These are phyloP conservation scores for Amoebophrya sp. DNA, from an alignment of 169 alveolate species.

Conservation along the genomic window DNA sequence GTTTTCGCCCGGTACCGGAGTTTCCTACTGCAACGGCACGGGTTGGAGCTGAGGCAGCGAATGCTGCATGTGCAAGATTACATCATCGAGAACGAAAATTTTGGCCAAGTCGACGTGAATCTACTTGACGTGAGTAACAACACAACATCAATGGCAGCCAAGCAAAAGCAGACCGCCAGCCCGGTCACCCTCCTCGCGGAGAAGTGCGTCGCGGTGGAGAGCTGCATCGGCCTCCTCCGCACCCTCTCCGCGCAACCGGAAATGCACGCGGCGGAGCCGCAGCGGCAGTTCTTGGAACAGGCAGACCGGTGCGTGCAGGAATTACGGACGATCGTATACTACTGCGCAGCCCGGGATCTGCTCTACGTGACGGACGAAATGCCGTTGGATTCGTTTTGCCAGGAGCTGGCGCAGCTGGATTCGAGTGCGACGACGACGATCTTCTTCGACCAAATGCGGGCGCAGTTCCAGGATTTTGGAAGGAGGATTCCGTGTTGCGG, in stretches of 20 bases:
- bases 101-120: neutral
- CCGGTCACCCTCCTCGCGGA: neutral
- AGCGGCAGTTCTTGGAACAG: neutral
- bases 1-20: neutral
- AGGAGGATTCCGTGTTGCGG: neutral
- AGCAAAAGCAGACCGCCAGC: neutral
- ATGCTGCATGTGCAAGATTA: neutral
- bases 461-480: neutral
- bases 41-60: neutral
- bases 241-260: neutral
- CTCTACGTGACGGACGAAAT: neutral
- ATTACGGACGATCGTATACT: neutral
- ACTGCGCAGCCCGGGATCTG: conserved; percentile 10
- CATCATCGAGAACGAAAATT: neutral
- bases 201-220: neutral
- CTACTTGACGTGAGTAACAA: neutral
- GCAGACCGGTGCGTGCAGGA: neutral
- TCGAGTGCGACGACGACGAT: too few species aligned
- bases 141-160: too few species aligned
- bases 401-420: too few species aligned
- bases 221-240: neutral
- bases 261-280: neutral
- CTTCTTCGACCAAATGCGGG: neutral
- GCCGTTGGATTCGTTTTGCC: neutral
- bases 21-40: neutral